Base-by-base conservation (phyloP, 2,329 filamentous ascomycete species). In the Cladosporium sphaerospermum region DNA sequence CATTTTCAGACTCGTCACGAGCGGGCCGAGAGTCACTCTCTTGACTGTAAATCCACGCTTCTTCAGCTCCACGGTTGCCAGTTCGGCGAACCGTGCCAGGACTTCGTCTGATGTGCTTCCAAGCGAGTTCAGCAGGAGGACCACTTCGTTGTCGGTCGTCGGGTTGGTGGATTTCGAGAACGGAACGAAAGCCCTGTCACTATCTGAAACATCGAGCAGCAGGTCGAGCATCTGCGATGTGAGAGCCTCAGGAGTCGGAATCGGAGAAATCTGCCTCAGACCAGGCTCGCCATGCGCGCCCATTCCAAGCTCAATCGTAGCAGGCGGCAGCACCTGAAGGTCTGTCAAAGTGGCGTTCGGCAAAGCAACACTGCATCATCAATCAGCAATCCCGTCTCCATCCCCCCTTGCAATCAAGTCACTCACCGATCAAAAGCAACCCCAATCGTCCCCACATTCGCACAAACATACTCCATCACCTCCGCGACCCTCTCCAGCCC, bases 241-340 rank as follows among this genome's bases (percentile, higher is more conserved):
- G 7, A 71, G 60, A 16, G 56, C 61, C 31, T 67, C 63, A 1
- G 66, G 62, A 2, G 62, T 56, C 1, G 68, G 67, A n/a, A 69
- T 59, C 1, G 67, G 82, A 0, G 76, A 77, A 14, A 83, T 64
- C 64, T 80, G 81, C 61, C 72, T 73, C 61, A 81, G 78, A 0
- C 71, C 83, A 0, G 83, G 82, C 65, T 86, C 83, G 62, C 85
- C 85, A 64, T 86, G 83, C 11, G 81, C 81, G 0, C 83, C 83
- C 18, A 82, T 84, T 3, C 83, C 83, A n/a, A 85, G 72, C 64
- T 84, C 82, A 34, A 84, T 66, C 53, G 81, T 80, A 52, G 80
- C 67, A 1, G 69, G 64, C 9, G 67, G 70, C 2, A 83, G 72
- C 13, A 68, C 73, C 58, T 83, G 80, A 59, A 81, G 81, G 59